phyloP scores from a whole-genome alignment of 495 filamentous ascomycete genomes.

The Hyaloscypha variabilis region DNA sequence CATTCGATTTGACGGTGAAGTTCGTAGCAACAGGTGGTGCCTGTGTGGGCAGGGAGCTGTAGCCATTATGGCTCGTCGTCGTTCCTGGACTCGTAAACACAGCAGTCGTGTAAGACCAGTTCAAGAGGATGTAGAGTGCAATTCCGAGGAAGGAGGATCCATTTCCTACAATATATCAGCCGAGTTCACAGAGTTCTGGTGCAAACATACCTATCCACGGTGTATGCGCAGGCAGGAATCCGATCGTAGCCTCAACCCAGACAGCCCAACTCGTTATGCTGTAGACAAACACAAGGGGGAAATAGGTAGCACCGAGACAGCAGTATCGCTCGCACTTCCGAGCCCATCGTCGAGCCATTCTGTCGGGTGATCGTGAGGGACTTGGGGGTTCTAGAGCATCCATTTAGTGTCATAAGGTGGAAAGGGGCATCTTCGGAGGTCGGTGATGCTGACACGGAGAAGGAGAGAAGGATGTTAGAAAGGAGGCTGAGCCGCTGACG shows the following conservation, averaged over 20 bases:
- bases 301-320: constrained; percentile 78
- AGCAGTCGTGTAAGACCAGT: constrained; percentile 85
- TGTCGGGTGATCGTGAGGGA: constrained; percentile 27
- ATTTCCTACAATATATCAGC: constrained; percentile 37
- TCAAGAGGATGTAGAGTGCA: constrained; percentile 75
- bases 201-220: constrained; percentile 66
- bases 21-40: constrained; percentile 60
- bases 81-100: constrained; percentile 90
- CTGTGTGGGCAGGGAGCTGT: constrained; percentile 52
- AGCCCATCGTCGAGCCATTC: constrained; percentile 57
- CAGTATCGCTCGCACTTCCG: constrained; percentile 82
- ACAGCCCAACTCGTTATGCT: constrained; percentile 86
- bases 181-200: constrained; percentile 3
- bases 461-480: background rate
- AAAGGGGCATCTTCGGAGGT: constrained; percentile 6
- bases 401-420: constrained; percentile 22
- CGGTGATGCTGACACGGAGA: background rate
- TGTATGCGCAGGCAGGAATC: constrained; percentile 57
- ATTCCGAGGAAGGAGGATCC: constrained; percentile 60
- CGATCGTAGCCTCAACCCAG: constrained; percentile 81
- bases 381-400: constrained; percentile 28
- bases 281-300: constrained; percentile 89
- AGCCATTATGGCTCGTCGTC: constrained; percentile 45
- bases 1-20: constrained; percentile 89
- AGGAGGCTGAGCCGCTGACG: constrained; percentile 9